A percentile compares a stretch with the other conserved stretches of the same genome.
phyloP scores from a whole-genome alignment of 768 basidiomycete genomes.

The Cantharellus cinnabarinus region DNA sequence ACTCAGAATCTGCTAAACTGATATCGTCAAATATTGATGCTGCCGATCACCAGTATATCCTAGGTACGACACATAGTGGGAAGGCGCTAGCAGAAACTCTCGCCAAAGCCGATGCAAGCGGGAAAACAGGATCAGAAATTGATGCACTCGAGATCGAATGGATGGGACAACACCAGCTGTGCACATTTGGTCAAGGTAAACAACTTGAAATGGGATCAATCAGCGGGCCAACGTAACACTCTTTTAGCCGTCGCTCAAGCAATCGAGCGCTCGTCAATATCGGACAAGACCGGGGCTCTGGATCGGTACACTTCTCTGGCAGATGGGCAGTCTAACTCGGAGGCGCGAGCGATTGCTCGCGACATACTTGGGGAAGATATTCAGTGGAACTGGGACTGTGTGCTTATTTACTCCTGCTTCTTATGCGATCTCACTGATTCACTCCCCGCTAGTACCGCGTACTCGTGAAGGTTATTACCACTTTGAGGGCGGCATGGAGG shows the following conservation, averaged over 20 bases:
- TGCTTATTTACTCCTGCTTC: conserved; percentile 14
- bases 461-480: conserved; percentile 87
- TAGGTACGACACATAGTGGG: conserved; percentile 22
- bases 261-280: conserved; percentile 28
- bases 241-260: conserved; percentile 37
- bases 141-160: conserved; percentile 58
- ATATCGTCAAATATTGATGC: conserved; percentile 69
- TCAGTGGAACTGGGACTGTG: conserved; percentile 82
- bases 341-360: conserved; percentile 51
- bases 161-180: conserved; percentile 44
- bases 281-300: conserved; percentile 34
- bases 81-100: conserved; percentile 42
- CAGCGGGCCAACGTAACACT: not conserved
- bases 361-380: conserved; percentile 50
- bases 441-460: conserved; percentile 37
- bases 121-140: conserved; percentile 44
- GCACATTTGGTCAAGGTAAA: conserved; percentile 71
- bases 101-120: conserved; percentile 42
- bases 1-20: conserved; percentile 72
- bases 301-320: conserved; percentile 38
- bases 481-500: conserved; percentile 56
- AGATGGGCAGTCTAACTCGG: conserved; percentile 45
- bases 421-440: not conserved
- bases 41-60: conserved; percentile 43
- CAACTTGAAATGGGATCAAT: not conserved